A percentile compares a stretch with the other conserved stretches of the same genome.
Conservation (phyloP, 768 basidiomycete genomes). For the Cystoderma amianthinum region DNA sequence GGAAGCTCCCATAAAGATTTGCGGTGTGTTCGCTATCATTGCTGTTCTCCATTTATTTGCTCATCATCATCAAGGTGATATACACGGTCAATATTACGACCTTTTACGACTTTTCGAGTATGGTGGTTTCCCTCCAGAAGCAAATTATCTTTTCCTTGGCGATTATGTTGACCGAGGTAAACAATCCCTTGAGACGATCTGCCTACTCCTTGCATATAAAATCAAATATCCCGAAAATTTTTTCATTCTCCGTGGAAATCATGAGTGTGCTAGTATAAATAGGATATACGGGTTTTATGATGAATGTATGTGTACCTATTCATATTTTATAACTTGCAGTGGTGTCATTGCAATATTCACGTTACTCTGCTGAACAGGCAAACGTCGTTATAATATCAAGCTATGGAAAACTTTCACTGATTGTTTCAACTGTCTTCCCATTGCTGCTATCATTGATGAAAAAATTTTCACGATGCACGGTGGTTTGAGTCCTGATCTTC, state of each 20-base stretch:
- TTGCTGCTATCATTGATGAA: conserved; percentile 99
- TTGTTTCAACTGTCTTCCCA: conserved; percentile 99
- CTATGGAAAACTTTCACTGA: conserved; percentile 99
- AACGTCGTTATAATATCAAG: conserved; percentile 99
- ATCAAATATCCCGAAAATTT: conserved; percentile 99
- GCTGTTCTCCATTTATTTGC: conserved; percentile 3
- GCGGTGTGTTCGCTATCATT: conserved; percentile 54
- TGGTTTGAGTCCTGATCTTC: conserved; percentile 92
- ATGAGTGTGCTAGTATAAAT: conserved; percentile 99
- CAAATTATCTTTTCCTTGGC: conserved; percentile 99
- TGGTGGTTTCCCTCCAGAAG: conserved; percentile 98
- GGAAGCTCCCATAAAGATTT: conserved; percentile 99
- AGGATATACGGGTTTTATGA: conserved; percentile 99
- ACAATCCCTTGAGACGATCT: conserved; percentile 99
- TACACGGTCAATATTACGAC: conserved; percentile 99
- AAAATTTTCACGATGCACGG: conserved; percentile 99
- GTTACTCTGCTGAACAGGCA: conserved; percentile 49
- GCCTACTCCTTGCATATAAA: conserved; percentile 98
- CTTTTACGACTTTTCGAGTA: conserved; percentile 97
- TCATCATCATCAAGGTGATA: conserved; percentile 68
- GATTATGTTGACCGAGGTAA: conserved; percentile 99
- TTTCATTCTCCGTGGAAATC: conserved; percentile 98
- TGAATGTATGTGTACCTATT: conserved; percentile 68
- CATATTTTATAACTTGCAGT: no score
- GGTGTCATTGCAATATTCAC: not conserved